phyloP scores from a whole-genome alignment of 1,139 yeast species.

The Yarrowia galli region DNA sequence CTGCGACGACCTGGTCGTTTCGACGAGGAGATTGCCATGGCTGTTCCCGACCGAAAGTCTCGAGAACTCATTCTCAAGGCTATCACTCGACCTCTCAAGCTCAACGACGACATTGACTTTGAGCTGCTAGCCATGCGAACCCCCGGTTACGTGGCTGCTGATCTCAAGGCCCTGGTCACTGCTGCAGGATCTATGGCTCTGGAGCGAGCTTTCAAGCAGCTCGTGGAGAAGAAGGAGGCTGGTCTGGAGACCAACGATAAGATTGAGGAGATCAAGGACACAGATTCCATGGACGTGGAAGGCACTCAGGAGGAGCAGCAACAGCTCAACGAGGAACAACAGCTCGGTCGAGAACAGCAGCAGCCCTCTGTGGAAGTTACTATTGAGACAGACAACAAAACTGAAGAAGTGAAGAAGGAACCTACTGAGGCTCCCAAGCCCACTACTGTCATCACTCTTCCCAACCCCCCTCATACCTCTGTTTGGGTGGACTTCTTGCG shows the following conservation, averaged over 20 bases:
- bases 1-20: constrained; percentile 96
- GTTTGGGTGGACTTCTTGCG: constrained; percentile 75
- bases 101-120: constrained; percentile 76
- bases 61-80: constrained; percentile 77
- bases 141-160: constrained; percentile 99
- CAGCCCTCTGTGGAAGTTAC: neutral
- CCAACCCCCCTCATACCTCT: constrained; percentile 23
- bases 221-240: constrained; percentile 41
- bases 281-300: constrained; percentile 40
- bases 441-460: constrained; percentile 12
- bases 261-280: constrained; percentile 40
- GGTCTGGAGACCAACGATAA: constrained; percentile 38
- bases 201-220: constrained; percentile 73
- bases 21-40: constrained; percentile 90
- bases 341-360: too few species aligned
- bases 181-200: constrained; percentile 97
- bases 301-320: constrained; percentile 40
- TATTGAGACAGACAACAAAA: neutral
- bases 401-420: neutral
- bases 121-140: constrained; percentile 83
- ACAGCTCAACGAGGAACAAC: neutral
- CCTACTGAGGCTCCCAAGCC: neutral
- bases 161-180: constrained; percentile 87
- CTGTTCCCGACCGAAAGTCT: constrained; percentile 89
- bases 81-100: constrained; percentile 66